Evolutionary conservation across 1,139 yeast genomes (phyloP), one percentile per base, ranked within the genome.

Genomic region (Taiozyma sp.): DNA sequence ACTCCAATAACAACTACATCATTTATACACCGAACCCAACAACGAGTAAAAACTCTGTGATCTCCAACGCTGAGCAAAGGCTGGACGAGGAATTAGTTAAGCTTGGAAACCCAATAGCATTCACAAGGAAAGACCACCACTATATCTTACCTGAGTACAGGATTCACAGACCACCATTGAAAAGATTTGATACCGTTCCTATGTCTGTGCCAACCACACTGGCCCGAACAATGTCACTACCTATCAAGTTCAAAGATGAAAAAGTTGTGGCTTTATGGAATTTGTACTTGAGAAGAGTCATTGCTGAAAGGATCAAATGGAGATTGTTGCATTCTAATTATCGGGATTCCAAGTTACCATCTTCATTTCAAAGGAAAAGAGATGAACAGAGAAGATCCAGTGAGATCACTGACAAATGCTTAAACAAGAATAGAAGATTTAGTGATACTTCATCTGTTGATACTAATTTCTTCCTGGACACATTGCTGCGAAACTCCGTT

Each of bases 271-370:
- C 54, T 0, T 42, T 67, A 2, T 68, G 71, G 71, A 60, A 57
- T 40, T 28, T 62, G 38, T 67, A 67, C 47, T 47, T 67, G 34
- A 55, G 57, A 47, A 48, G 57, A 10, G 62, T 65, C 23, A 52
- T 67, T 6, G 55, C 60, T 1, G 59, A 59, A 30, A 57, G 71
- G 45, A 60, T 65, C 19, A 50, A 54, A 19, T 59, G 69, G 57
- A 59, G 70, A 51, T 34, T 67, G 23, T 45, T 58, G 6, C 57
- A 58, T 47, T 48, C 53, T 30, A 45, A 43, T 14, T 51, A 48
- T 16, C 43, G 42, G 48, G 51, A n/a, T 19, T 8, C 41, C 7
- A n/a, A 14, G 2, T 8, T 23, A 14, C 29, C 16, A 23, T 19
- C n/a, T 8, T 22, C 29, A 24, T 14, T 13, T 8, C 12, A 23